Evolutionary conservation across 768 basidiomycete species (phyloP).

Genomic region (Leccinum barrowsii): DNA sequence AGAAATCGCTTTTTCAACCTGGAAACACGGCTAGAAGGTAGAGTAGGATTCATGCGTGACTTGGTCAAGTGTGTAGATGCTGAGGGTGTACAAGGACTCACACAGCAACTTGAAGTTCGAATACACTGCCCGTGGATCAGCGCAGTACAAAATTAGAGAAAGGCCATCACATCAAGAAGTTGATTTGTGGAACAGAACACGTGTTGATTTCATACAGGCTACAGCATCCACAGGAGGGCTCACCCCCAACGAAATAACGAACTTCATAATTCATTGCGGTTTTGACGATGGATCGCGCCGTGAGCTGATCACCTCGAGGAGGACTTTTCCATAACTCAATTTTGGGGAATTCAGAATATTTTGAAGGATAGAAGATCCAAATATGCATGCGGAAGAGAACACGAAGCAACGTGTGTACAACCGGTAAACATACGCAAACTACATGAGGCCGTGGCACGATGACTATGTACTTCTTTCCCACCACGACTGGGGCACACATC

Average conservation of each 20-base stretch:
- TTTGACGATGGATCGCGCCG: background rate
- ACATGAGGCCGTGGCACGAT: too few species aligned
- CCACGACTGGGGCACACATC: too few species aligned
- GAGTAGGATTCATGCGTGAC: constrained; percentile 1
- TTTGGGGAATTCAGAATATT: too few species aligned
- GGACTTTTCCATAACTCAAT: background rate
- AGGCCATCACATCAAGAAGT: background rate
- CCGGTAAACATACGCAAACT: too few species aligned
- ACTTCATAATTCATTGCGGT: too few species aligned
- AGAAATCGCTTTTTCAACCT: constrained; percentile 35
- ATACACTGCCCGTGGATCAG: background rate
- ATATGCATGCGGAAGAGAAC: too few species aligned
- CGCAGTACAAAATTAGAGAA: background rate
- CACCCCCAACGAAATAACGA: background rate
- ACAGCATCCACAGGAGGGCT: background rate
- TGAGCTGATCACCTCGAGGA: background rate
- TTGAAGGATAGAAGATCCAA: too few species aligned
- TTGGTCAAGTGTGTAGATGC: background rate
- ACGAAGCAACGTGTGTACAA: too few species aligned
- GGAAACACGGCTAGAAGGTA: constrained; percentile 1
- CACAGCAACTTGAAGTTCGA: background rate
- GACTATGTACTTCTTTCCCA: too few species aligned
- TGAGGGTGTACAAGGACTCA: background rate
- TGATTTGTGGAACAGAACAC: background rate
- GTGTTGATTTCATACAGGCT: background rate